Evolutionary conservation across 139 green algal genomes (phyloP).

Genomic region (Zygnema circumcarinatum): DNA sequence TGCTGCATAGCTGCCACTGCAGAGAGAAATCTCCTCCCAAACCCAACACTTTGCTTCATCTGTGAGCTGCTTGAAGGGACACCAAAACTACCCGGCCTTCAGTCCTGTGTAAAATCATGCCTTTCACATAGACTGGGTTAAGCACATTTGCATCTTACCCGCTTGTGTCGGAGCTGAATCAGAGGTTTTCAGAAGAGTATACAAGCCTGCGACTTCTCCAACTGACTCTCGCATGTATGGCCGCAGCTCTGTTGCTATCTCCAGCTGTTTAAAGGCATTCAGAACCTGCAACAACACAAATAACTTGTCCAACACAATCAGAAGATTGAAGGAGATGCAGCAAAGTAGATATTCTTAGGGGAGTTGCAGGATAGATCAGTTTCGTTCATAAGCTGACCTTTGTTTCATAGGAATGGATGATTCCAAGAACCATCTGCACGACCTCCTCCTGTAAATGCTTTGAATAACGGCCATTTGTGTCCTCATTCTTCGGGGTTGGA

Average conservation of each 20-base stretch:
- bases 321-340: too few relatives aligned
- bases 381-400: too few relatives aligned
- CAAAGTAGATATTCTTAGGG: too few relatives aligned
- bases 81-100: neutral
- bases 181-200: neutral
- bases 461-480: slow-evolving; percentile 28
- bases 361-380: too few relatives aligned
- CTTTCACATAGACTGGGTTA: too few relatives aligned
- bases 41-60: neutral
- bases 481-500: neutral
- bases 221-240: slow-evolving; percentile 33
- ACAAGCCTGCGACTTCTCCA: slow-evolving; percentile 15
- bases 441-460: slow-evolving; percentile 48
- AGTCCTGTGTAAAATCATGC: too few relatives aligned
- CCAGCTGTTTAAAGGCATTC: slow-evolving; percentile 24
- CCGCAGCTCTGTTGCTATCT: slow-evolving; percentile 18
- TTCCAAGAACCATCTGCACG: slow-evolving; percentile 44
- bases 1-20: slow-evolving; percentile 41
- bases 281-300: slow-evolving; percentile 25
- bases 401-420: slow-evolving; percentile 40
- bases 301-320: neutral
- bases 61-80: neutral
- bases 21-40: too few relatives aligned
- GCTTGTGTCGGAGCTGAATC: slow-evolving; percentile 27
- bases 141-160: too few relatives aligned